Evolutionary conservation across 2,329 filamentous ascomycete genomes (phyloP).

Genomic region (Pseudogymnoascus sp.): DNA sequence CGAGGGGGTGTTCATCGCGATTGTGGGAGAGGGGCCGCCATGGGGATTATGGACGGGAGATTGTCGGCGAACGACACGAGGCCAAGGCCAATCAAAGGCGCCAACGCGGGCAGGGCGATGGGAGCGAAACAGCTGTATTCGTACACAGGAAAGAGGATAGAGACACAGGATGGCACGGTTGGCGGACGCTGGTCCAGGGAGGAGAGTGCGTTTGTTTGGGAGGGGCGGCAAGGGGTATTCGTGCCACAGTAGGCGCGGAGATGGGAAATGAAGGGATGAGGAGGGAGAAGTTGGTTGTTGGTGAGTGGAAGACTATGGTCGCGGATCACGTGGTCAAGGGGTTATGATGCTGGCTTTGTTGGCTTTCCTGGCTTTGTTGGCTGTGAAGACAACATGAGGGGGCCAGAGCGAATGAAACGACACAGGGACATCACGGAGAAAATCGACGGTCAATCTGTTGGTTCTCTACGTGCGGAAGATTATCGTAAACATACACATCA

Average conservation of each 20-base stretch:
- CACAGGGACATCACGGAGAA: not conserved
- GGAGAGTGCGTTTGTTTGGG: not conserved
- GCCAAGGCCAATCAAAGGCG: not conserved
- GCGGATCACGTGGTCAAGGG: not conserved
- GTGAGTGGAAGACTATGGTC: not conserved
- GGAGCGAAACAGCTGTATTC: not conserved
- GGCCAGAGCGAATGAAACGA: not conserved
- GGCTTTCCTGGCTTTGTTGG: not conserved
- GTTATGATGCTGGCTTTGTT: not conserved
- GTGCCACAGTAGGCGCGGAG: not conserved
- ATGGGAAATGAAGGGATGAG: constrained; percentile 3
- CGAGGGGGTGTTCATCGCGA: not conserved
- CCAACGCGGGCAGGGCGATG: not conserved
- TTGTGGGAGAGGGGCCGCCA: not conserved
- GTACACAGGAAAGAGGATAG: not conserved
- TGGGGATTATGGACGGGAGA: not conserved
- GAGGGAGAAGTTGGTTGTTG: not conserved
- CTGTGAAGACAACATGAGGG: not conserved
- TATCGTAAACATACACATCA: not conserved
- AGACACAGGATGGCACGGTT: not conserved
- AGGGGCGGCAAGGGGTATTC: not conserved
- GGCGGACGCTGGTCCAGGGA: not conserved
- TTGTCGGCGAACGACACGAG: not conserved
- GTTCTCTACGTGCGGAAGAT: too few species aligned
- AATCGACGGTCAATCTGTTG: too few species aligned